Conservation (phyloP, 179 eudicot species). For the Beta lomatogona region DNA sequence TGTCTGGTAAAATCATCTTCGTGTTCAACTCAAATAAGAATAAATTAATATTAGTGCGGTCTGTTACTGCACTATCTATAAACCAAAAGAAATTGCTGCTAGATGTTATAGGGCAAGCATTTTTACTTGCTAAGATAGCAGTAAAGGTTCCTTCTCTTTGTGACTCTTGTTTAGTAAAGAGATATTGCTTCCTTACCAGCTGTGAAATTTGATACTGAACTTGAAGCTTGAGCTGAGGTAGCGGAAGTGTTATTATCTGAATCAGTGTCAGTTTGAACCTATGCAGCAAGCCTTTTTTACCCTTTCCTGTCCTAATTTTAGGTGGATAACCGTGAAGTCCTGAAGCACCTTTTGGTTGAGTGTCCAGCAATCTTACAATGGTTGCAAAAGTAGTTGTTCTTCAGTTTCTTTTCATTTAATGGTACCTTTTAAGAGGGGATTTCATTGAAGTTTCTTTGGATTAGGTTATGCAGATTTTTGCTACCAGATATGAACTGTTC, state of each 20-base stretch:
- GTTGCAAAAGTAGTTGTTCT: not conserved
- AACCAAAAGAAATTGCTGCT: not conserved
- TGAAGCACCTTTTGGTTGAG: not conserved
- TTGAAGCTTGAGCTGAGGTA: not conserved
- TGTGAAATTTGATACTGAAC: not conserved
- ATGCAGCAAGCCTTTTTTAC: not conserved
- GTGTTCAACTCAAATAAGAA: not conserved
- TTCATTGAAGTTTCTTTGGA: not conserved
- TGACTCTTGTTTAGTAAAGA: not conserved
- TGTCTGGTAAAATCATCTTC: not conserved
- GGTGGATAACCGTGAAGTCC: not conserved
- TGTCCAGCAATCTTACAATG: not conserved
- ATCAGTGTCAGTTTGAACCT: not conserved
- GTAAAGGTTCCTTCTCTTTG: not conserved
- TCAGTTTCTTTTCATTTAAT: not conserved
- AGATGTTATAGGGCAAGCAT: not conserved
- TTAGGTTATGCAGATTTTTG: not conserved
- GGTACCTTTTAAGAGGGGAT: not conserved
- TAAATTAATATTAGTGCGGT: not conserved
- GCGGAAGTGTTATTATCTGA: not conserved
- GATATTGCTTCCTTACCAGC: not conserved
- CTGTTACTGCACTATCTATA: not conserved
- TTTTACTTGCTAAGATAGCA: not conserved
- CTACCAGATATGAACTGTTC: not conserved
- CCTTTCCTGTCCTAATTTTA: not conserved